Percentiles rank a stretch among this genome's conserved stretches.
These are phyloP conservation scores for Annulohypoxylon moriforme DNA, from an alignment of 495 filamentous ascomycete species.

Conservation along the genomic window DNA sequence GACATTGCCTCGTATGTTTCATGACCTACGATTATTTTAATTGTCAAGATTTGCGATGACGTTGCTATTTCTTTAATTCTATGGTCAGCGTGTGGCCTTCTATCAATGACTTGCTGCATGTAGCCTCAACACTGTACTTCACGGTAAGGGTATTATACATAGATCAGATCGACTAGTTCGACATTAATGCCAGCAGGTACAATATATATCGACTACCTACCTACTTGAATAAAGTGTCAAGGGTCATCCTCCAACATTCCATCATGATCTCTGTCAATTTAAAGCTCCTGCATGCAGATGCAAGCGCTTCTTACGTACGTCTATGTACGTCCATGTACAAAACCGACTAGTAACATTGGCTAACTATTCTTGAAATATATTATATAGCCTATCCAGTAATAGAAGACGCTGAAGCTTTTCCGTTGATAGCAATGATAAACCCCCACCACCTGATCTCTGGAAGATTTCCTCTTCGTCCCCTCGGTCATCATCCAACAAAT, in stretches of 20 bases:
- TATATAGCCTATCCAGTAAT: slow-evolving; percentile 9
- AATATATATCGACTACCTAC: background rate
- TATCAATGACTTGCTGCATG: background rate
- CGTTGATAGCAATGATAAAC: slow-evolving; percentile 18
- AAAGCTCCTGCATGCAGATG: slow-evolving; percentile 29
- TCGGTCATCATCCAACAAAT: slow-evolving; percentile 24
- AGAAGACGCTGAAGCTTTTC: background rate
- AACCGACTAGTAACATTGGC: background rate
- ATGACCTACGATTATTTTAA: background rate
- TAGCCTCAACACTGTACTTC: background rate
- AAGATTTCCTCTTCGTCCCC: slow-evolving; percentile 19
- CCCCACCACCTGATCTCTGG: slow-evolving; percentile 30
- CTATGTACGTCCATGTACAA: slow-evolving; percentile 21
- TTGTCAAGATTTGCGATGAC: background rate
- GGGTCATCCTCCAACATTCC: slow-evolving; percentile 5
- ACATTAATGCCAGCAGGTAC: slow-evolving; percentile 4
- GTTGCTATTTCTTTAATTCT: background rate
- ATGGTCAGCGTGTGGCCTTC: background rate
- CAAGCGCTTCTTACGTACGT: slow-evolving; percentile 23
- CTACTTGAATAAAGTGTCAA: background rate
- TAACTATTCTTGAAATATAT: background rate
- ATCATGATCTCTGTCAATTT: slow-evolving; percentile 15
- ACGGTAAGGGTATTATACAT: background rate
- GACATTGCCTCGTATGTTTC: background rate
- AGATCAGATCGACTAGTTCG: background rate